Conservation (phyloP, 2,329 filamentous ascomycete species). For the Diplodia scrobiculata region DNA sequence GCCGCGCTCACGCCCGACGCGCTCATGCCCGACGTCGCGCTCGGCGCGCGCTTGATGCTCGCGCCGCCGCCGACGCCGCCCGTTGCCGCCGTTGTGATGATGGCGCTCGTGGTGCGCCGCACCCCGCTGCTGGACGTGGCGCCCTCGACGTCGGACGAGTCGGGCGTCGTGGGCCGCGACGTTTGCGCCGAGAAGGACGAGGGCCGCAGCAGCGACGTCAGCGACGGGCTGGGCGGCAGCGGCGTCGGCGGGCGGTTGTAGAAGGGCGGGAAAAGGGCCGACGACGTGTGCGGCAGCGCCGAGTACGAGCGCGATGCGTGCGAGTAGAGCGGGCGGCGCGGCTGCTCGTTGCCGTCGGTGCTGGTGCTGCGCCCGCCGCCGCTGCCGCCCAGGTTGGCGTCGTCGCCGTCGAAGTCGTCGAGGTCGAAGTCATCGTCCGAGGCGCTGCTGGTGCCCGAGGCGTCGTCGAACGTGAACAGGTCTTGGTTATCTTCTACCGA, state of each 20-base stretch:
- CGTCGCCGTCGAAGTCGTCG: conserved; percentile 22
- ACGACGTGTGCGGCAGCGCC: conserved; percentile 45
- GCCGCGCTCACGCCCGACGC: conserved; percentile 34
- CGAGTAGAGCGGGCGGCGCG: conserved; percentile 45
- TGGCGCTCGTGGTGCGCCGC: conserved; percentile 33
- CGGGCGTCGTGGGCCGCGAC: conserved; percentile 81
- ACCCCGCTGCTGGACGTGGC: conserved; percentile 29
- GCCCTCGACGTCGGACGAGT: conserved; percentile 80
- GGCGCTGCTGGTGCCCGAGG: conserved; percentile 29
- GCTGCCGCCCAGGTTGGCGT: background rate
- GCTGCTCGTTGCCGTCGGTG: conserved; percentile 28
- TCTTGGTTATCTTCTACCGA: conserved; percentile 45
- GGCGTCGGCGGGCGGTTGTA: conserved; percentile 97
- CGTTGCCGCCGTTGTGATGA: conserved; percentile 31
- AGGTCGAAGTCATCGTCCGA: conserved; percentile 26
- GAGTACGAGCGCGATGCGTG: conserved; percentile 50
- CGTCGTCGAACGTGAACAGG: conserved; percentile 33
- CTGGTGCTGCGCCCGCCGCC: conserved; percentile 12
- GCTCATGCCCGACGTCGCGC: conserved; percentile 17
- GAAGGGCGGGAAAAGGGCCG: conserved; percentile 73
- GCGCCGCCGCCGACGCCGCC: conserved; percentile 24
- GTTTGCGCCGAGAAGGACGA: conserved; percentile 58
- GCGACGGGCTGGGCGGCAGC: conserved; percentile 84
- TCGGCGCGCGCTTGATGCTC: conserved; percentile 14
- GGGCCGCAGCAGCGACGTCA: conserved; percentile 84